Evolutionary conservation across 257 asterid species (phyloP).

Genomic region (Ocimum tenuiflorum): DNA sequence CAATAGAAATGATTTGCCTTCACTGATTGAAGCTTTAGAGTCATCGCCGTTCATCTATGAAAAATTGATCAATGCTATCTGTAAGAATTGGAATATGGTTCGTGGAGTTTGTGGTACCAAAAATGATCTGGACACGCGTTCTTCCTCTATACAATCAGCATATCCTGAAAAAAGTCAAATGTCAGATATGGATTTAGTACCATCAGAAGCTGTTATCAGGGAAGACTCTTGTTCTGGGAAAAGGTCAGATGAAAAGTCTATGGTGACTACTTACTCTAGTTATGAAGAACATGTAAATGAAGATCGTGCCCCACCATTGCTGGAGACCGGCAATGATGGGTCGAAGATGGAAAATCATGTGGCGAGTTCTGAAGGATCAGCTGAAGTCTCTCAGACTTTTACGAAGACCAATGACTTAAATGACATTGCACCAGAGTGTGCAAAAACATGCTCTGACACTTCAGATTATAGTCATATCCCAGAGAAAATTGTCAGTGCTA

Average conservation of each 20-base stretch:
- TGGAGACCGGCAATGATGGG: conserved; percentile 32
- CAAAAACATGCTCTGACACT: conserved; percentile 28
- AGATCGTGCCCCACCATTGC: conserved; percentile 19
- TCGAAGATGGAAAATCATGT: conserved; percentile 39
- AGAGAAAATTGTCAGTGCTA: conserved; percentile 22
- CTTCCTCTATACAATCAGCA: conserved; percentile 28
- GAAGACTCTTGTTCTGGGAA: conserved; percentile 29
- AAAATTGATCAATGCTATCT: conserved; percentile 39
- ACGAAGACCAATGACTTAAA: conserved; percentile 25
- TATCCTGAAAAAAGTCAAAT: conserved; percentile 25
- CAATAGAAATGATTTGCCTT: conserved; percentile 51
- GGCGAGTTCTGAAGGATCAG: conserved; percentile 72
- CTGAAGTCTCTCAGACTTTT: conserved; percentile 55
- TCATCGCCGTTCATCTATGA: conserved; percentile 37
- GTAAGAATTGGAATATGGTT: conserved; percentile 48
- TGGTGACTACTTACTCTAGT: conserved; percentile 26
- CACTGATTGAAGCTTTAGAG: conserved; percentile 55
- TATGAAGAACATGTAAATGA: conserved; percentile 36
- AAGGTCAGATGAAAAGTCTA: conserved; percentile 27
- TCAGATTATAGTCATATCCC: conserved; percentile 34
- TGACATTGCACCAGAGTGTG: conserved; percentile 23
- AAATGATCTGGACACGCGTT: conserved; percentile 31
- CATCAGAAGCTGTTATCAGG: conserved; percentile 24
- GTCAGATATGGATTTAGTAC: conserved; percentile 18
- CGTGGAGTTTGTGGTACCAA: conserved; percentile 41